phyloP scores from a whole-genome alignment of 228 moss, liverwort and hornwort genomes.

The Sphagnum fallax region DNA sequence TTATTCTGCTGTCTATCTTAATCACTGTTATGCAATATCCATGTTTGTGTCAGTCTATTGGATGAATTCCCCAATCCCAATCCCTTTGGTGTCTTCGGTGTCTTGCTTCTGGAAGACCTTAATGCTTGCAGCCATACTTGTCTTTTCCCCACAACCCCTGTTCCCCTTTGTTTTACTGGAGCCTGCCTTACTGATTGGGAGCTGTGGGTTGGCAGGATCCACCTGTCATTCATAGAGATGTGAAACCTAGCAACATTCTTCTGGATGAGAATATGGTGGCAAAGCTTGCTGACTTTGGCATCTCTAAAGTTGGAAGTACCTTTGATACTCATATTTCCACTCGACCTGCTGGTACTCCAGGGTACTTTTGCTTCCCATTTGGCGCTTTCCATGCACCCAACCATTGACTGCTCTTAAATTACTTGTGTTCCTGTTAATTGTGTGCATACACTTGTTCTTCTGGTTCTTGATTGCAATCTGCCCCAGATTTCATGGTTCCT shows the following conservation, averaged over 20 bases:
- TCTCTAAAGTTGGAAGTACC: conserved; percentile 35
- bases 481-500: too few relatives aligned
- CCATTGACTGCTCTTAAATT: too few relatives aligned
- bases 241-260: conserved; percentile 58
- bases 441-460: too few relatives aligned
- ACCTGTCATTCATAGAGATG: conserved; percentile 60
- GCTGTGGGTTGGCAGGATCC: conserved; percentile 34
- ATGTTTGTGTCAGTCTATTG: neutral
- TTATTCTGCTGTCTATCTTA: neutral
- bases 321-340: conserved; percentile 11
- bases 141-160: neutral
- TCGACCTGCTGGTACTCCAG: neutral
- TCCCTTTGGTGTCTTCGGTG: neutral
- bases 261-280: conserved; percentile 40
- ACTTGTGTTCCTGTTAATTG: too few relatives aligned
- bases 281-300: conserved; percentile 48
- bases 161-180: neutral
- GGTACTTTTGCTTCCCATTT: neutral
- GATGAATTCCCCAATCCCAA: neutral
- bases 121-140: neutral
- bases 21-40: neutral
- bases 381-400: too few relatives aligned
- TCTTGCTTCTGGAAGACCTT: neutral
- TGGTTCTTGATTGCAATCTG: too few relatives aligned
- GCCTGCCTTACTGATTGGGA: neutral